These are phyloP conservation scores for Halophytophthora polymorphica DNA, from an alignment of 352 stramenopile genomes.

Conservation along the genomic window DNA sequence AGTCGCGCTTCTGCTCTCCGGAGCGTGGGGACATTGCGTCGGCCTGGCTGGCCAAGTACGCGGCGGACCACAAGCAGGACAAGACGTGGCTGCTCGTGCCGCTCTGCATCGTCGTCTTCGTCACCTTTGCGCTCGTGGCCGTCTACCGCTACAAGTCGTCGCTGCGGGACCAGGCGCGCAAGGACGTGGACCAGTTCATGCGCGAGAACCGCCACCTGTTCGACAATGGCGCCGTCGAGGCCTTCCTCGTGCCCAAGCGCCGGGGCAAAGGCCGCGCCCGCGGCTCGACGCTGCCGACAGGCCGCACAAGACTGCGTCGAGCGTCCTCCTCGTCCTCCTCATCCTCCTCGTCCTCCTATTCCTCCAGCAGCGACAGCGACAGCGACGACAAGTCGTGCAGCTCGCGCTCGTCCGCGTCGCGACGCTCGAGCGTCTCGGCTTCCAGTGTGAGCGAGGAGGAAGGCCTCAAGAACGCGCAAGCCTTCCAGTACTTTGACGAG, in stretches of 20 bases:
- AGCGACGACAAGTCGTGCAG: constrained; percentile 27
- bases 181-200: constrained; percentile 33
- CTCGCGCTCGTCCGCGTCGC: constrained; percentile 12
- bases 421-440: constrained; percentile 3
- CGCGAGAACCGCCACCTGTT: constrained; percentile 37
- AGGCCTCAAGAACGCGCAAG: constrained; percentile 40
- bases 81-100: constrained; percentile 60
- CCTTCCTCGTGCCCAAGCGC: constrained; percentile 35
- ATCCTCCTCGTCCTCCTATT: constrained; percentile 22
- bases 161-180: constrained; percentile 27
- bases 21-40: constrained; percentile 30
- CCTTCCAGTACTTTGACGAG: constrained; percentile 56
- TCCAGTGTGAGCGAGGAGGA: constrained; percentile 25
- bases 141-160: constrained; percentile 52
- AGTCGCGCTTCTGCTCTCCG: constrained; percentile 37
- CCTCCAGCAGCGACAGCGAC: constrained; percentile 18
- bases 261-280: constrained; percentile 2
- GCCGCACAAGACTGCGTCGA: constrained; percentile 1
- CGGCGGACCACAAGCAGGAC: constrained; percentile 43
- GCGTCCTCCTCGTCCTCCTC: constrained; percentile 3
- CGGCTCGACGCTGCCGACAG: constrained; percentile 1
- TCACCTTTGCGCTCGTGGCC: constrained; percentile 39
- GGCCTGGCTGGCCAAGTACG: constrained; percentile 55
- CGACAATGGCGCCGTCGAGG: constrained; percentile 42
- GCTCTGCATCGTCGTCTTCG: constrained; percentile 47